Percentiles rank a stretch among this genome's conserved stretches.
These are phyloP conservation scores for Kodamaea ohmeri DNA, from an alignment of 1,139 yeast genomes.

Conservation along the genomic window DNA sequence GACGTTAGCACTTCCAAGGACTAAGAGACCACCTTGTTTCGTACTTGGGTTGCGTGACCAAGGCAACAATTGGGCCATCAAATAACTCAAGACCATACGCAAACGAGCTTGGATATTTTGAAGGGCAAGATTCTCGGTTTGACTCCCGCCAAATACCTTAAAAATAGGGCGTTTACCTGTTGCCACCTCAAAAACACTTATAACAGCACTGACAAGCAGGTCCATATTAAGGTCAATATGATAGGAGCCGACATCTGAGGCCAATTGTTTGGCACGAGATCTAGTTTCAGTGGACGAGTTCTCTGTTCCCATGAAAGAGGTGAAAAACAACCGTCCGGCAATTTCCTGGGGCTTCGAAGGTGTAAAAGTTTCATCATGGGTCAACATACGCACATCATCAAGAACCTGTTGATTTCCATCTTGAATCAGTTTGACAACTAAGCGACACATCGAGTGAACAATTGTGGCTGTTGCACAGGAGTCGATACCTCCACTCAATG, in stretches of 20 bases:
- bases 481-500: conserved; percentile 96
- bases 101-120: conserved; percentile 95
- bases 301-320: conserved; percentile 93
- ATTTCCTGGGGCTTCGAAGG: conserved; percentile 77
- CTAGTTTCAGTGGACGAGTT: conserved; percentile 90
- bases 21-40: conserved; percentile 72
- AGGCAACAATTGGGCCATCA: conserved; percentile 91
- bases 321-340: conserved; percentile 73
- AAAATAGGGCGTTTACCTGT: conserved; percentile 88
- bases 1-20: conserved; percentile 95
- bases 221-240: conserved; percentile 95
- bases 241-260: conserved; percentile 76
- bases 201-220: conserved; percentile 68
- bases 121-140: conserved; percentile 84
- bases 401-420: conserved; percentile 67
- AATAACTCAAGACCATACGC: conserved; percentile 89
- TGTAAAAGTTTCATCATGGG: conserved; percentile 54
- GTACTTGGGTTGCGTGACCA: conserved; percentile 71
- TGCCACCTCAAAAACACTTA: conserved; percentile 76
- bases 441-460: conserved; percentile 88
- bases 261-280: conserved; percentile 73
- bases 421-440: conserved; percentile 64
- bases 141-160: conserved; percentile 90
- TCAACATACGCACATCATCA: conserved; percentile 64
- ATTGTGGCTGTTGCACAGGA: conserved; percentile 96